Evolutionary conservation across 2,329 filamentous ascomycete genomes (phyloP), one percentile per base, ranked within the genome.

Genomic region (Chaetomiaceae sp.): DNA sequence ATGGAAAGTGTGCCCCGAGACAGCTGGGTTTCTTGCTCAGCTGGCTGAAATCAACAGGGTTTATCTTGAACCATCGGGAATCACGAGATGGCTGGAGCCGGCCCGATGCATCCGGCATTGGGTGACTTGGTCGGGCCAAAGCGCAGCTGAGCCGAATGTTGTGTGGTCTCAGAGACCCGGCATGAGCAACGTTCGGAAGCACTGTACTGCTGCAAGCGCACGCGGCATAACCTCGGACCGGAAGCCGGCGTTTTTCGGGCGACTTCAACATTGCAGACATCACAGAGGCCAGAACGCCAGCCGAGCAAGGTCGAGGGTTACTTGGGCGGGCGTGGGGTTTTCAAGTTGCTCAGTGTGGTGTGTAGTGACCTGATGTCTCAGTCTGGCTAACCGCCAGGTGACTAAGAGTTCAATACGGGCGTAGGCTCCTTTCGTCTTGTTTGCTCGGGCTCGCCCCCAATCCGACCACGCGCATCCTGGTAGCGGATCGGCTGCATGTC

Each of bases 1-100:
- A 8, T 32, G 36, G 11, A 9, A 40, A 14, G 18, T 27, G 8
- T 38, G 34, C 5, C 14, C 27, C 29, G 29, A 42, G 20, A 49
- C 46, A 49, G 34, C 10, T 38, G 10, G 23, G n/a, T 38, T 37
- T 34, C 45, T 38, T 38, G 45, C 34, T 8, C 23, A 48, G 45
- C 45, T 48, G 45, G 23, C 16, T 23, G 4, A 10, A 2, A 3
- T 9, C 25, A 9, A 11, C 13, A 14, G 21, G 5, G n/a, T n/a
- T 32, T 9, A 27, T 20, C 3, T 16, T n/a, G 8, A 36, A 21
- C 9, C 32, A n/a, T 46, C 21, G 14, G 32, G 21, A 5, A 25
- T 32, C 5, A 18, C 13, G 27, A n/a, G 29, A 36, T 6, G 30
- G 43, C 43, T 27, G n/a, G 16, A 46, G 20, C 37, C 47, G 47